A percentile compares a stretch with the other conserved stretches of the same genome.
phyloP scores from a whole-genome alignment of 2,329 filamentous ascomycete species.

The Rhinocladiella mackenziei region DNA sequence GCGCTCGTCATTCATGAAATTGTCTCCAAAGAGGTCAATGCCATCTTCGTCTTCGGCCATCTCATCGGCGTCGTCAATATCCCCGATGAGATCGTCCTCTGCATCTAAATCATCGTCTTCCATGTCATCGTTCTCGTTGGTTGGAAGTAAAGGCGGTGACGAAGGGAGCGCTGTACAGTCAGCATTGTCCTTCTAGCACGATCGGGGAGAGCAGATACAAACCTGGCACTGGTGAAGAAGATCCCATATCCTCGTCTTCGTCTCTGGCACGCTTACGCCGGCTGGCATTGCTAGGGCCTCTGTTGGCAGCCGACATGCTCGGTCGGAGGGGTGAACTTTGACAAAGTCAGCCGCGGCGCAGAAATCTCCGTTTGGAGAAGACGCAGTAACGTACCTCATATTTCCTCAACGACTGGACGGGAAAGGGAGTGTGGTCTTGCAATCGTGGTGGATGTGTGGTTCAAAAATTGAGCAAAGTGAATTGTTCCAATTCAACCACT shows the following conservation, averaged over 20 bases:
- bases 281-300: constrained; percentile 55
- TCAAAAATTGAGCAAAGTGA: background rate
- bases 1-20: constrained; percentile 61
- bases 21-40: constrained; percentile 65
- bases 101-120: constrained; percentile 45
- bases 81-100: constrained; percentile 56
- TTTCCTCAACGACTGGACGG: background rate
- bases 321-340: constrained; percentile 76
- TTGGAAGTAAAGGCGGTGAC: constrained; percentile 56
- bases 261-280: constrained; percentile 63
- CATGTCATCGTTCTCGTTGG: constrained; percentile 39
- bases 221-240: constrained; percentile 57
- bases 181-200: background rate
- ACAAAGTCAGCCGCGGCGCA: constrained; percentile 4
- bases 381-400: constrained; percentile 17
- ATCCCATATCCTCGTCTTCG: constrained; percentile 59
- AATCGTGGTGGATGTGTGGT: background rate
- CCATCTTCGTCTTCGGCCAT: constrained; percentile 66
- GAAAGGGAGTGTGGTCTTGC: background rate
- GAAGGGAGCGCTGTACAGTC: constrained; percentile 47
- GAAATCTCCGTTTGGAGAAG: background rate
- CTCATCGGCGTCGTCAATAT: constrained; percentile 65
- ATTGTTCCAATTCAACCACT: constrained; percentile 4
- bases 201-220: background rate
- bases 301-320: constrained; percentile 78